Evolutionary conservation across 2,329 filamentous ascomycete species (phyloP), one percentile per base, ranked within the genome.

Genomic region (Fonsecaea monophora): DNA sequence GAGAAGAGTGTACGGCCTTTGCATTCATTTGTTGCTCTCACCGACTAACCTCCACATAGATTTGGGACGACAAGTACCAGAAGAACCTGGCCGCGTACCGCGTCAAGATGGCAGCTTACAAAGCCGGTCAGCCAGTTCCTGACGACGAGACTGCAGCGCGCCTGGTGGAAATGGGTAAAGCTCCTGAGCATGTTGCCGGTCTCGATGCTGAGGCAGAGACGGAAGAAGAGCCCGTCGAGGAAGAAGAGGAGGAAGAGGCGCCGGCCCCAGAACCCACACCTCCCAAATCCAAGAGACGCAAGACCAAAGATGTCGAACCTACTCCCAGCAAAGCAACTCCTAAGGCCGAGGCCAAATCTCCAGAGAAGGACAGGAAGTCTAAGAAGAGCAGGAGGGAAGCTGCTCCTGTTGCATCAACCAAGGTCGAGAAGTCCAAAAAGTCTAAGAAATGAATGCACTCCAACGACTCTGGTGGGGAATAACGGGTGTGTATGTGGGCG

Each of bases 1-100:
- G 90, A 96, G 81, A 96, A 96, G 75, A 81, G 85, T 78, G 87
- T 89, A 77, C 73, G 81, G 76, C 25, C 37, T 54, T 55, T 13
- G 18, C 13, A 40, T 40, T 60, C 37, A 18, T n/a, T 3, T 32
- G 34, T 37, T 25, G 35, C 8, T 9, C 55, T 12, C 35, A 35
- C 25, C 2, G 10, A 9, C 42, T 68, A 53, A 73, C 63, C 30
- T 65, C 13, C 40, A 7, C 9, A 8, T 66, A 86, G 84, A 69
- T 81, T 61, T 88, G 85, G 81, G 83, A 85, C 72, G 80, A 83
- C 34, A 80, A 84, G n/a, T 89, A 89, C 76, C 80, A 83, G 68
- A 78, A 80, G 68, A 86, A 86, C 67, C 81, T 87, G 70, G 83
- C 84, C 57, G 77, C 82, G 53, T 89, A 87, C 78, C 83, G 86